These are phyloP conservation scores for Diaporthe vaccinii DNA, from an alignment of 2,329 filamentous ascomycete genomes.

Conservation along the genomic window DNA sequence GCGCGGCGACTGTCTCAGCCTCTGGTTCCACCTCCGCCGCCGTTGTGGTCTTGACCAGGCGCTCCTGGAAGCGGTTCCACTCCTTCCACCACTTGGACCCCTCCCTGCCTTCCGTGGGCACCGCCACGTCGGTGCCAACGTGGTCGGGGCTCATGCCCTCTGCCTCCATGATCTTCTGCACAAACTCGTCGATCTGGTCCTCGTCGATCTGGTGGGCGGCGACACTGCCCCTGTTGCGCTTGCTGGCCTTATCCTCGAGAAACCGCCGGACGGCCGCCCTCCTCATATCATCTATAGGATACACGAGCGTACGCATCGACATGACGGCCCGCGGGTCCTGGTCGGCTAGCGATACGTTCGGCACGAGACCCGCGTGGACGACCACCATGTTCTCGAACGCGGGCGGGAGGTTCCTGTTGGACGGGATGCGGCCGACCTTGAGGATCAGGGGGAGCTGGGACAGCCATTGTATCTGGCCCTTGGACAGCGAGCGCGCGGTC, in stretches of 20 bases:
- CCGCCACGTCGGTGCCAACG: constrained; percentile 42
- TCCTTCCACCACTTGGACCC: constrained; percentile 77
- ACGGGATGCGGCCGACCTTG: constrained; percentile 72
- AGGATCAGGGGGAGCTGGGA: constrained; percentile 82
- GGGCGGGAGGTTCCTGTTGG: constrained; percentile 16
- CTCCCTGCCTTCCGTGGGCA: constrained; percentile 58
- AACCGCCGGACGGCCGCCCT: constrained; percentile 48
- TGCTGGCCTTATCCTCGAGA: constrained; percentile 51
- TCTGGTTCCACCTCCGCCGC: constrained; percentile 2
- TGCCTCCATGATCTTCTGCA: constrained; percentile 40
- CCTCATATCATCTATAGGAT: constrained; percentile 68
- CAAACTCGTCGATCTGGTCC: constrained; percentile 42
- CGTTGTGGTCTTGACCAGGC: constrained; percentile 43
- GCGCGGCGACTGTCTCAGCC: neutral
- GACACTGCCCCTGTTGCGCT: constrained; percentile 39
- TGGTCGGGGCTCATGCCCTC: constrained; percentile 37
- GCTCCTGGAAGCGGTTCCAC: constrained; percentile 68
- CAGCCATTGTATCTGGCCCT: constrained; percentile 78
- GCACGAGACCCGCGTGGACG: constrained; percentile 89
- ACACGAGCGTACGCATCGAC: constrained; percentile 89
- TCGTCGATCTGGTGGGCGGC: constrained; percentile 40
- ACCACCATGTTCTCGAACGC: constrained; percentile 73
- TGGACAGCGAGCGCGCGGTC: constrained; percentile 65
- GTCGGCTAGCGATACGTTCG: constrained; percentile 76
- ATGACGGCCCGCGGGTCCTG: constrained; percentile 87